Evolutionary conservation across 148 eudicot genomes (phyloP).

Genomic region (Silene conica): DNA sequence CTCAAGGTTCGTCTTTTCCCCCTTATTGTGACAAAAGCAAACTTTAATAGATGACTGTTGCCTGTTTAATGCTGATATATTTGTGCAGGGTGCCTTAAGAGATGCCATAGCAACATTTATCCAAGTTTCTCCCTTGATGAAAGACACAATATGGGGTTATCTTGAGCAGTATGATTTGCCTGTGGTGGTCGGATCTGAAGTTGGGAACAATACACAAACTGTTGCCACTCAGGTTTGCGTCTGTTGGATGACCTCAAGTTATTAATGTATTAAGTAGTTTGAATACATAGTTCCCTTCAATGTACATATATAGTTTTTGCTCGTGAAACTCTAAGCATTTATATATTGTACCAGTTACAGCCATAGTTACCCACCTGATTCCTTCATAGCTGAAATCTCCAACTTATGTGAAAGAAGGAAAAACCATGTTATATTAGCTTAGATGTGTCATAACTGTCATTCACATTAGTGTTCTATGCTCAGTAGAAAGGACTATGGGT

Average conservation of each 20-base stretch:
- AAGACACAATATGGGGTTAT: slow-evolving; percentile 83
- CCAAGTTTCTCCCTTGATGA: slow-evolving; percentile 66
- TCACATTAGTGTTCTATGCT: slow-evolving; percentile 4
- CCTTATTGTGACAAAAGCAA: neutral
- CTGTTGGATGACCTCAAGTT: neutral
- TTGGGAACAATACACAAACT: slow-evolving; percentile 43
- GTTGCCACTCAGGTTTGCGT: slow-evolving; percentile 56
- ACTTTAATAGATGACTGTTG: neutral
- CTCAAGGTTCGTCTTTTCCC: slow-evolving; percentile 54
- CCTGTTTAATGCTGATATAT: slow-evolving; percentile 9
- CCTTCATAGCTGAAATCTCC: neutral
- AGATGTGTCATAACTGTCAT: neutral
- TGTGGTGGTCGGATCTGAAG: slow-evolving; percentile 80
- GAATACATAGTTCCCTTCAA: neutral
- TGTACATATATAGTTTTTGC: neutral
- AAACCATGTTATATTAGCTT: neutral
- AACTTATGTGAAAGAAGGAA: neutral
- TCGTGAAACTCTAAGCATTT: neutral
- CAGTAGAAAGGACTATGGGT: neutral
- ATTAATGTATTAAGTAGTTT: neutral
- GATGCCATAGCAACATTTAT: slow-evolving; percentile 68
- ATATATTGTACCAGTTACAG: neutral
- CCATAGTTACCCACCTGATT: neutral
- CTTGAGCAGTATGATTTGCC: slow-evolving; percentile 98
- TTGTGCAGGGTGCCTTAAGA: slow-evolving; percentile 77